These are phyloP conservation scores for Cardamine occulta DNA, from an alignment of 345 rosid genomes.

Conservation along the genomic window DNA sequence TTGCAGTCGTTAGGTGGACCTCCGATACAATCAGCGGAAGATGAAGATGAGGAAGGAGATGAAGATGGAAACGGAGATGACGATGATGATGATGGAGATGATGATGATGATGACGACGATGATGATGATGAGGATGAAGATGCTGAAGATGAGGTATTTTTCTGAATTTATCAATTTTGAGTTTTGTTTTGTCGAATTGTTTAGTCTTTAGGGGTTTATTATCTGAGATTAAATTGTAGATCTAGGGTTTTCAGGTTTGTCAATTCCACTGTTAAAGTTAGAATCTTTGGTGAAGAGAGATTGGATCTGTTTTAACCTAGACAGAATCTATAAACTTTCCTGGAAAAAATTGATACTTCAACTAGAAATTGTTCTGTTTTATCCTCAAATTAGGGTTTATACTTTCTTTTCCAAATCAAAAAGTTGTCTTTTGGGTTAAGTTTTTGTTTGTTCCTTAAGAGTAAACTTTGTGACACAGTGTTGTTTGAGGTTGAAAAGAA, in stretches of 20 bases:
- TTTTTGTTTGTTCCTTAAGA: neutral
- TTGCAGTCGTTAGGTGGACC: constrained; percentile 62
- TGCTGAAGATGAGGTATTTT: constrained; percentile 43
- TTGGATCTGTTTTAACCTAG: constrained; percentile 26
- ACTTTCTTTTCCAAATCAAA: constrained; percentile 2
- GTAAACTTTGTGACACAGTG: constrained; percentile 1
- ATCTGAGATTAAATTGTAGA: constrained; percentile 16
- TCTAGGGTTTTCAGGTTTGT: constrained; percentile 15
- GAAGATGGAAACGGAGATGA: constrained; percentile 60
- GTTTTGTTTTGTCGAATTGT: neutral
- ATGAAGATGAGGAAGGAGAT: constrained; percentile 64
- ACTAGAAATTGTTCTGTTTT: constrained; percentile 23
- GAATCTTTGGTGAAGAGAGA: neutral
- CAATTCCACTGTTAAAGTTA: neutral
- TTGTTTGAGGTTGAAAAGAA: neutral
- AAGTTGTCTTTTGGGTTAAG: neutral
- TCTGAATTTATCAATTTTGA: constrained; percentile 23
- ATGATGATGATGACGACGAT: constrained; percentile 54
- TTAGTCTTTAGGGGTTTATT: neutral
- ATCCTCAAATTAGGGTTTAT: constrained; percentile 28
- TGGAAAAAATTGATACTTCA: neutral
- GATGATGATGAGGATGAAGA: constrained; percentile 59
- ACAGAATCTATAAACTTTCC: constrained; percentile 9
- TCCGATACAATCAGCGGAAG: constrained; percentile 54
- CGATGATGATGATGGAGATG: constrained; percentile 53